Conservation (phyloP, 2,329 filamentous ascomycete genomes). For the Monosporascus sp. region DNA sequence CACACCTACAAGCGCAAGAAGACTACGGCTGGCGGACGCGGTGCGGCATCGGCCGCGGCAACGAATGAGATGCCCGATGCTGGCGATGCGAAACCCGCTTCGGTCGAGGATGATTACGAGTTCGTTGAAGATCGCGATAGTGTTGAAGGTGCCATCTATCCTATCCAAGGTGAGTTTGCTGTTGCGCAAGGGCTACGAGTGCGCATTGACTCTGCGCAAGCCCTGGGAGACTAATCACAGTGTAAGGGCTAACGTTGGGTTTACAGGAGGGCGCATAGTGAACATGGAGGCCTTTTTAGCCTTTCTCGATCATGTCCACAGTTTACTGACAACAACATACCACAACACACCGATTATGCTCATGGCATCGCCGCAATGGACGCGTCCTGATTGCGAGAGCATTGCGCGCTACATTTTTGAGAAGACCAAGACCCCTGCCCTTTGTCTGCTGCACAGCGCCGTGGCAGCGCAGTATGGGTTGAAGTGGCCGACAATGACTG, state of each 20-base stretch:
- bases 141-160: constrained; percentile 84
- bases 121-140: constrained; percentile 88
- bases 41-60: background rate
- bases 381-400: constrained; percentile 76
- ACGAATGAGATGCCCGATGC: constrained; percentile 8
- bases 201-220: too few species aligned
- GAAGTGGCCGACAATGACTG: constrained; percentile 67
- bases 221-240: too few species aligned
- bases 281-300: constrained; percentile 93
- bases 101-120: constrained; percentile 55
- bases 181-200: background rate
- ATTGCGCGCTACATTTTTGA: constrained; percentile 96
- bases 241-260: constrained; percentile 5
- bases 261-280: constrained; percentile 66
- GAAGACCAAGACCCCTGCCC: constrained; percentile 89
- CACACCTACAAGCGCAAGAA: constrained; percentile 65
- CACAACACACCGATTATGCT: constrained; percentile 95
- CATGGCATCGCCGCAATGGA: constrained; percentile 86
- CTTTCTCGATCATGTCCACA: constrained; percentile 86
- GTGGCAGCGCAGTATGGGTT: constrained; percentile 83
- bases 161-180: constrained; percentile 53
- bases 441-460: constrained; percentile 85
- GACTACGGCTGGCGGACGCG: constrained; percentile 12
- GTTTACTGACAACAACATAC: constrained; percentile 81
- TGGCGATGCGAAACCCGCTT: constrained; percentile 32